These are phyloP conservation scores for Phytophthora litchii DNA, from an alignment of 352 stramenopile genomes.

Conservation along the genomic window DNA sequence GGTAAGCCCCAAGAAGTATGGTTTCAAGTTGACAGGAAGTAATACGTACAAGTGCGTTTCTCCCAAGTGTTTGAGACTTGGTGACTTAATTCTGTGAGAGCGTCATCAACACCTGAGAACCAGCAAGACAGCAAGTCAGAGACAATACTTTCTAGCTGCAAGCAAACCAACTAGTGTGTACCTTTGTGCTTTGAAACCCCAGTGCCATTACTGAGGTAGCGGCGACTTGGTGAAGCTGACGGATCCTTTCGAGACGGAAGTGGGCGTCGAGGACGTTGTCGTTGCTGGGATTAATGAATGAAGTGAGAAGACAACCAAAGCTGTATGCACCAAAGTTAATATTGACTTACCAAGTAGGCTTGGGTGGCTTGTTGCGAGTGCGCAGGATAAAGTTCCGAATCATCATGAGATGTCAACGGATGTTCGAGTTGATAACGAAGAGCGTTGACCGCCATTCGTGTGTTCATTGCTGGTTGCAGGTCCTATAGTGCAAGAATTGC, in stretches of 20 bases:
- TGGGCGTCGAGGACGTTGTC: slow-evolving; percentile 47
- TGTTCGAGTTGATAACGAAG: slow-evolving; percentile 81
- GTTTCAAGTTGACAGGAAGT: not conserved
- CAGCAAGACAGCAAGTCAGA: slow-evolving; percentile 6
- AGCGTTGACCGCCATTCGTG: slow-evolving; percentile 65
- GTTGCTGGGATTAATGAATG: slow-evolving; percentile 37
- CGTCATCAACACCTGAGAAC: slow-evolving; percentile 61
- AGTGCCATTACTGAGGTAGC: slow-evolving; percentile 10
- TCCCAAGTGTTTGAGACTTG: slow-evolving; percentile 52
- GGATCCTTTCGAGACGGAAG: slow-evolving; percentile 32
- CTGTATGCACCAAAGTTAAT: not conserved
- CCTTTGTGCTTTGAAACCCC: slow-evolving; percentile 31
- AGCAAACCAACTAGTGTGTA: not conserved
- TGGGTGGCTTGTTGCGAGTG: slow-evolving; percentile 59
- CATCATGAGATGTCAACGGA: slow-evolving; percentile 78
- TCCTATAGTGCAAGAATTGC: slow-evolving; percentile 19
- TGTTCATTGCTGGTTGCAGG: slow-evolving; percentile 42
- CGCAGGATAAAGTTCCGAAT: slow-evolving; percentile 56
- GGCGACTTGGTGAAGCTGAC: slow-evolving; percentile 20
- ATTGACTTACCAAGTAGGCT: slow-evolving; percentile 46
- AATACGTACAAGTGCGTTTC: slow-evolving; percentile 26
- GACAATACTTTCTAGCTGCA: not conserved
- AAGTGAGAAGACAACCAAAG: not conserved
- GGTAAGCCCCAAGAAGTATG: not conserved
- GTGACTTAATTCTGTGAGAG: slow-evolving; percentile 61